Conservation (phyloP, 371 early-diverging fungal species). For the Rhizopus arrhizus region DNA sequence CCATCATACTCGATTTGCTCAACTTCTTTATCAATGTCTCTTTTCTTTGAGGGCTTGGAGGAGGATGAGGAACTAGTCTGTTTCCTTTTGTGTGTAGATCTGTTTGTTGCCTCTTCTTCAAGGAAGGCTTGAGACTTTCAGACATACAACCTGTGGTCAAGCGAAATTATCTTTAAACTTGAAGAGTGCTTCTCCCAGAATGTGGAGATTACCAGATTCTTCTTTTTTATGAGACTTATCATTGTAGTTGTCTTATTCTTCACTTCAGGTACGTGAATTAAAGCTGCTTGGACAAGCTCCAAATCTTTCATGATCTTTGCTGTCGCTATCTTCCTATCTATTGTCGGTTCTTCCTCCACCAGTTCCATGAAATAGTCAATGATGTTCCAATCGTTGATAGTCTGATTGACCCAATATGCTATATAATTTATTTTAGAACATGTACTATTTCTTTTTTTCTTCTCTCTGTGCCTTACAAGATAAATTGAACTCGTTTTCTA, state of each 20-base stretch:
- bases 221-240: constrained; percentile 11
- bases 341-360: constrained; percentile 15
- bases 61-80: constrained; percentile 4
- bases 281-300: constrained; percentile 11
- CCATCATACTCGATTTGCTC: constrained; percentile 7
- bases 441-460: constrained; percentile 10
- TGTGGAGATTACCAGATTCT: constrained; percentile 6
- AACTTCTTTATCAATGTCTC: constrained; percentile 7
- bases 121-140: constrained; percentile 11
- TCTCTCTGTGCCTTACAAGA: constrained; percentile 6
- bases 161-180: constrained; percentile 7
- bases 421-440: constrained; percentile 8
- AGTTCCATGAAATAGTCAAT: constrained; percentile 12
- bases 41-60: constrained; percentile 11
- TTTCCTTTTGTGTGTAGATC: constrained; percentile 7
- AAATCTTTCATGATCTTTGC: constrained; percentile 50
- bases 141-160: constrained; percentile 14
- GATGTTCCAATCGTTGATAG: constrained; percentile 10
- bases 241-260: constrained; percentile 10
- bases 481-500: constrained; percentile 8
- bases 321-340: constrained; percentile 9
- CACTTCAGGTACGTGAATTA: constrained; percentile 4
- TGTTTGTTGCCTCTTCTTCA: constrained; percentile 14
- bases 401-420: constrained; percentile 13
- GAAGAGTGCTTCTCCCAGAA: constrained; percentile 17